phyloP scores from a whole-genome alignment of 2,329 filamentous ascomycete species.

The Macrophomina phaseolina region DNA sequence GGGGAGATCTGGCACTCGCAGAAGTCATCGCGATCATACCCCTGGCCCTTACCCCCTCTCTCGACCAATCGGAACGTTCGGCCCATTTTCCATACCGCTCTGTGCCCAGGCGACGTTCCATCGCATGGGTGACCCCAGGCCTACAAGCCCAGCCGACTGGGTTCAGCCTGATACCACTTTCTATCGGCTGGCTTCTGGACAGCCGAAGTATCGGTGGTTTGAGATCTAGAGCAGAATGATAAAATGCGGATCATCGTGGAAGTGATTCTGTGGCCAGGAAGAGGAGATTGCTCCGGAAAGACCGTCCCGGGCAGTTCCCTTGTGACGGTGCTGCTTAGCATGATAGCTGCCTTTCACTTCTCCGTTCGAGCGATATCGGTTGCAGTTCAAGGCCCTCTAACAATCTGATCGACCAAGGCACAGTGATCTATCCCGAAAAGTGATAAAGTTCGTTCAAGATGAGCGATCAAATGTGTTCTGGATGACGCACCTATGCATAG shows the following conservation, averaged over 20 bases:
- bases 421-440: no score
- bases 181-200: background rate
- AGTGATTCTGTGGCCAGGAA: background rate
- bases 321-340: background rate
- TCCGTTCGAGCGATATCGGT: no score
- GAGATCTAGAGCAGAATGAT: background rate
- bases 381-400: no score
- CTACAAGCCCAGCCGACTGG: background rate
- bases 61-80: conserved; percentile 4
- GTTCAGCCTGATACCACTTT: background rate
- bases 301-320: no score
- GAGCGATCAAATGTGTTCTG: no score
- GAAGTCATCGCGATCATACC: conserved; percentile 1
- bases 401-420: no score
- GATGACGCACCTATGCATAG: no score
- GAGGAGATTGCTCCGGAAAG: background rate
- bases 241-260: background rate
- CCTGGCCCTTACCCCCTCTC: background rate
- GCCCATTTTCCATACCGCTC: background rate
- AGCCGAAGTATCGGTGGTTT: background rate
- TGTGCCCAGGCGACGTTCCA: background rate
- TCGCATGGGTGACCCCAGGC: background rate
- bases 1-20: conserved; percentile 3
- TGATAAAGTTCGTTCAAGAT: no score
- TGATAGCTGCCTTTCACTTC: background rate